Evolutionary conservation across 805 yeast species (phyloP).

Genomic region (Zygoascus flipseniorum): DNA sequence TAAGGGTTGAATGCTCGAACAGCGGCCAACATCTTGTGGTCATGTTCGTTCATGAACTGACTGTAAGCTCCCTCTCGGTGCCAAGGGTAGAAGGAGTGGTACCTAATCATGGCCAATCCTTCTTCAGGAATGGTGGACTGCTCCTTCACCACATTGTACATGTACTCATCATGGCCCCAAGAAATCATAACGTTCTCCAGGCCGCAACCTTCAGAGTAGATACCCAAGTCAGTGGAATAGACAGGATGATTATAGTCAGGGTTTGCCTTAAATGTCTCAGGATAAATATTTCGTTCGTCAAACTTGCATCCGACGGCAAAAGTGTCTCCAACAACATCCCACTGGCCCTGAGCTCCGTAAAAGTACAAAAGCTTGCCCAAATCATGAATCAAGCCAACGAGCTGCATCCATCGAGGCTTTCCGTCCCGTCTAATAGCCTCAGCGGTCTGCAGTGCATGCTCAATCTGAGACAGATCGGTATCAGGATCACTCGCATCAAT

Average conservation of each 20-base stretch:
- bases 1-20: constrained; percentile 61
- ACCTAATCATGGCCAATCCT: constrained; percentile 65
- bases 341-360: constrained; percentile 64
- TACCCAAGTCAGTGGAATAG: constrained; percentile 57
- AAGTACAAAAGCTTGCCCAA: constrained; percentile 61
- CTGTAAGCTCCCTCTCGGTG: constrained; percentile 62
- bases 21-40: constrained; percentile 49
- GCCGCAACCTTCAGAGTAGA: constrained; percentile 57
- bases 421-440: constrained; percentile 62
- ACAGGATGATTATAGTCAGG: constrained; percentile 57
- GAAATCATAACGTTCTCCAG: constrained; percentile 61
- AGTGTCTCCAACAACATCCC: constrained; percentile 78
- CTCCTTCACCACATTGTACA: constrained; percentile 61
- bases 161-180: constrained; percentile 77
- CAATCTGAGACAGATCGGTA: constrained; percentile 64
- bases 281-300: constrained; percentile 50
- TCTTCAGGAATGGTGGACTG: constrained; percentile 57
- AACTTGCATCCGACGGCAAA: constrained; percentile 68
- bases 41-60: constrained; percentile 57
- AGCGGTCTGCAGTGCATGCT: constrained; percentile 69
- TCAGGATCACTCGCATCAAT: constrained; percentile 71
- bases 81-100: constrained; percentile 72
- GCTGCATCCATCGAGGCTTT: constrained; percentile 68
- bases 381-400: constrained; percentile 66
- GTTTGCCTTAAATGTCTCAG: constrained; percentile 50